Conservation (phyloP, 805 yeast genomes). For the Scheffersomyces ergatensis region DNA sequence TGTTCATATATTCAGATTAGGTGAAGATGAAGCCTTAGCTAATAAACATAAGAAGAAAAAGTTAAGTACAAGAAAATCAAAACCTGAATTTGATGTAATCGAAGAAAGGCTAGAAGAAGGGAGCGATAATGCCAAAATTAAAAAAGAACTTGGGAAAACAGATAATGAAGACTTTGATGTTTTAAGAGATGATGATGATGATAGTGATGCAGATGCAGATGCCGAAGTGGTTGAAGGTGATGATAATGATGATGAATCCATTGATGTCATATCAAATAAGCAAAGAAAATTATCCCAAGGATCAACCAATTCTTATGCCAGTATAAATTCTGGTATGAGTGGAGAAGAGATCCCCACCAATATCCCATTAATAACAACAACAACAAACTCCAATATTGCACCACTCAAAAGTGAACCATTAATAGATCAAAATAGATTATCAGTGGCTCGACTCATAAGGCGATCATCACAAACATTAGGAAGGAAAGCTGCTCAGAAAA, state of each 20-base stretch:
- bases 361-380: not conserved
- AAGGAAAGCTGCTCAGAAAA: slow-evolving; percentile 77
- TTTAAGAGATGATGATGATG: slow-evolving; percentile 21
- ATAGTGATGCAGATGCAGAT: slow-evolving; percentile 18
- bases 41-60: slow-evolving; percentile 29
- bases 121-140: slow-evolving; percentile 14
- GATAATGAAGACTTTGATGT: slow-evolving; percentile 22
- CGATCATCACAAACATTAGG: slow-evolving; percentile 77
- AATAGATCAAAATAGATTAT: slow-evolving; percentile 66
- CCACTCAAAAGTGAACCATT: slow-evolving; percentile 52
- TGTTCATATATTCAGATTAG: slow-evolving; percentile 83
- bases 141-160: slow-evolving; percentile 10
- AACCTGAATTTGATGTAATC: slow-evolving; percentile 22
- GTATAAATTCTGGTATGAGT: slow-evolving; percentile 26
- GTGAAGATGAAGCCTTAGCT: slow-evolving; percentile 45
- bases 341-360: slow-evolving; percentile 18
- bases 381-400: not conserved
- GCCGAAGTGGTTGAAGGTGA: slow-evolving; percentile 20
- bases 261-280: slow-evolving; percentile 22
- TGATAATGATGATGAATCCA: slow-evolving; percentile 23
- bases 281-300: slow-evolving; percentile 39
- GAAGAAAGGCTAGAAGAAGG: slow-evolving; percentile 22
- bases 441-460: slow-evolving; percentile 73
- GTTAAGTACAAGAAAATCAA: slow-evolving; percentile 8
- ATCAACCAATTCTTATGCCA: slow-evolving; percentile 32